These are phyloP conservation scores for Rosa hybrid DNA, from an alignment of 331 rosid genomes.

Conservation along the genomic window DNA sequence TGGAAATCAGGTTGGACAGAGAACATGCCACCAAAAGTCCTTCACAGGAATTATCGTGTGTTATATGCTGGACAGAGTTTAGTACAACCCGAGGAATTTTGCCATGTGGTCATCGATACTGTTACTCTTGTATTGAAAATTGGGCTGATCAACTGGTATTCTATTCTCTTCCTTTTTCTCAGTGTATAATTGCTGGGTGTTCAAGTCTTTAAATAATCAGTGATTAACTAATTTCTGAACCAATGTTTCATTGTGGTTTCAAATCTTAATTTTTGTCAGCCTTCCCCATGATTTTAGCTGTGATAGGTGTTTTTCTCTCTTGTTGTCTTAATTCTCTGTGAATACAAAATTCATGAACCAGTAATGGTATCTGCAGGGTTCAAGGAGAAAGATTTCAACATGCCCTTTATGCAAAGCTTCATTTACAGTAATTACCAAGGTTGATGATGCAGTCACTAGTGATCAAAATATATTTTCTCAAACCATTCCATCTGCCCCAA, in stretches of 20 bases:
- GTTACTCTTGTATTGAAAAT: conserved; percentile 71
- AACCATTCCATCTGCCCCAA: conserved; percentile 66
- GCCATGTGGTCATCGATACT: conserved; percentile 88
- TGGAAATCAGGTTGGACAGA: conserved; percentile 23
- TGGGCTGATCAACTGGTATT: conserved; percentile 79
- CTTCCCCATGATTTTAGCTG: neutral
- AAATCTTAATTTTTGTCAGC: neutral
- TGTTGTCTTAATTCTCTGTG: neutral
- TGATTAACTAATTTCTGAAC: neutral
- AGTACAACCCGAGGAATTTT: conserved; percentile 72
- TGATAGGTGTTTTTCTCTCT: neutral
- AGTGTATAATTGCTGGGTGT: neutral
- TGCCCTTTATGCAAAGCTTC: conserved; percentile 90
- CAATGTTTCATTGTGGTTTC: neutral
- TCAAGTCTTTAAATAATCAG: neutral
- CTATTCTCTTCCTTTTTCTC: neutral
- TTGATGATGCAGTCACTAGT: conserved; percentile 59
- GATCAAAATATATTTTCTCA: conserved; percentile 89
- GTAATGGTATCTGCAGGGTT: conserved; percentile 46
- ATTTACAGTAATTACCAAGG: conserved; percentile 58
- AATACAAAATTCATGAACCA: conserved; percentile 21
- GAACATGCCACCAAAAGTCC: conserved; percentile 34
- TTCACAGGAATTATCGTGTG: conserved; percentile 75
- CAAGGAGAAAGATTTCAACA: conserved; percentile 52
- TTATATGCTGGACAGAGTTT: conserved; percentile 80